Evolutionary conservation across 257 asterid genomes (phyloP).

Genomic region (Nicotiana paniculata): DNA sequence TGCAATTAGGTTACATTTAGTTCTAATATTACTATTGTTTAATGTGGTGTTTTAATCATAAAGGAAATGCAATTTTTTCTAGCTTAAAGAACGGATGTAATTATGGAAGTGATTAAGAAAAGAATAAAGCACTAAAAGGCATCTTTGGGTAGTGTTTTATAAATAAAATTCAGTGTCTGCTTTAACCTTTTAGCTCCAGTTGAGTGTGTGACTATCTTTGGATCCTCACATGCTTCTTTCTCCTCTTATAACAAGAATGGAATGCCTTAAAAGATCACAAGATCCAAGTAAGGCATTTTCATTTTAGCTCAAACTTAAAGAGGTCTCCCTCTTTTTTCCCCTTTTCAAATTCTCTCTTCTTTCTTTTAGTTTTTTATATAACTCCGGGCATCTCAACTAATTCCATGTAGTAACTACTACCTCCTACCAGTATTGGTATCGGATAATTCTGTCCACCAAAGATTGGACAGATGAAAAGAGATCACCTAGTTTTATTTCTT

Average conservation of each 20-base stretch:
- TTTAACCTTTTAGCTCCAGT: neutral
- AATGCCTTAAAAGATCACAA: constrained; percentile 4
- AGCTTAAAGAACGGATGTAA: neutral
- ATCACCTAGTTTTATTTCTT: neutral
- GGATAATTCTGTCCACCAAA: too few relatives aligned
- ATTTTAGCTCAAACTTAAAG: neutral
- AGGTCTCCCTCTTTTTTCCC: neutral
- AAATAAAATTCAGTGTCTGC: neutral
- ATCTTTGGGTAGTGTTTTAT: neutral
- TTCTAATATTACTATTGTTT: too few relatives aligned
- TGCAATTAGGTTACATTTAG: too few relatives aligned
- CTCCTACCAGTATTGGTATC: too few relatives aligned
- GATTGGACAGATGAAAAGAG: too few relatives aligned
- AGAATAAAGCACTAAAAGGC: constrained; percentile 7
- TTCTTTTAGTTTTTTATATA: neutral
- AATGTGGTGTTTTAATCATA: too few relatives aligned
- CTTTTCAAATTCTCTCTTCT: neutral
- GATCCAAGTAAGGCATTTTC: constrained; percentile 6
- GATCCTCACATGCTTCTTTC: constrained; percentile 9
- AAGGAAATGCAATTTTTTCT: neutral
- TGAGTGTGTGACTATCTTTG: neutral
- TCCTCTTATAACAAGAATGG: neutral
- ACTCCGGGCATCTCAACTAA: too few relatives aligned
- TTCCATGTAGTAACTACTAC: too few relatives aligned
- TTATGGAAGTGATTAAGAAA: constrained; percentile 4